Evolutionary conservation across 345 rosid genomes (phyloP).

Genomic region (Anastatica hierochuntica): DNA sequence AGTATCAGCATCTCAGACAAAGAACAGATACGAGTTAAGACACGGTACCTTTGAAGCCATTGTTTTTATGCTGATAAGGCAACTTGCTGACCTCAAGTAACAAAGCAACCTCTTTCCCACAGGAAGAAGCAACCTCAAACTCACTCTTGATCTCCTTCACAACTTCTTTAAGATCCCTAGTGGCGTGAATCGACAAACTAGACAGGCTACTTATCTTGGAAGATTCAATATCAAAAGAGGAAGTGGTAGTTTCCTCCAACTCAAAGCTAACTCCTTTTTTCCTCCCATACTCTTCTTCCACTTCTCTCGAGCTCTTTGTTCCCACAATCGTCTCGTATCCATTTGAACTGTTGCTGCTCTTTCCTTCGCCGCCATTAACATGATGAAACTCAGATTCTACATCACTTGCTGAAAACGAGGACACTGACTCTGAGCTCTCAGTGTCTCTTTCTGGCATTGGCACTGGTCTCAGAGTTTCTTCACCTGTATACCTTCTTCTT

Average conservation of each 20-base stretch:
- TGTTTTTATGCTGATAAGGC: slow-evolving; percentile 60
- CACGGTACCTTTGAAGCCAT: slow-evolving; percentile 52
- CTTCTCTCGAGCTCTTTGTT: slow-evolving; percentile 29
- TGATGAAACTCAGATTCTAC: slow-evolving; percentile 21
- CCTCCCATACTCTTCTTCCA: slow-evolving; percentile 32
- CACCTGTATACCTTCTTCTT: slow-evolving; percentile 32
- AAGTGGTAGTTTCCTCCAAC: slow-evolving; percentile 44
- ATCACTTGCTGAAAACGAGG: slow-evolving; percentile 21
- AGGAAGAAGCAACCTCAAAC: slow-evolving; percentile 63
- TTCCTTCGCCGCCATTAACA: slow-evolving; percentile 7
- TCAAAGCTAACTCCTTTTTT: slow-evolving; percentile 71
- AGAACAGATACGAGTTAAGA: slow-evolving; percentile 5
- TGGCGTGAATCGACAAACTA: slow-evolving; percentile 52
- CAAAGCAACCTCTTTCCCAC: slow-evolving; percentile 79
- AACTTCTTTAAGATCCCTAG: slow-evolving; percentile 71
- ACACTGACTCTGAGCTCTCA: slow-evolving; percentile 19
- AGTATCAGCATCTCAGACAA: too few species aligned
- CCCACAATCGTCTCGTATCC: too few species aligned
- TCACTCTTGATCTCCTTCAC: slow-evolving; percentile 78
- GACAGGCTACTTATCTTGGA: slow-evolving; percentile 52
- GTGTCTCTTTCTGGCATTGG: slow-evolving; percentile 27
- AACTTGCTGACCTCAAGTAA: slow-evolving; percentile 81
- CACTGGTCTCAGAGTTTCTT: slow-evolving; percentile 46
- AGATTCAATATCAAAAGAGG: slow-evolving; percentile 40
- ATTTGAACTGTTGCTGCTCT: slow-evolving; percentile 21